phyloP scores from a whole-genome alignment of 805 yeast genomes.

The Kluyveromyces wickerhamii region DNA sequence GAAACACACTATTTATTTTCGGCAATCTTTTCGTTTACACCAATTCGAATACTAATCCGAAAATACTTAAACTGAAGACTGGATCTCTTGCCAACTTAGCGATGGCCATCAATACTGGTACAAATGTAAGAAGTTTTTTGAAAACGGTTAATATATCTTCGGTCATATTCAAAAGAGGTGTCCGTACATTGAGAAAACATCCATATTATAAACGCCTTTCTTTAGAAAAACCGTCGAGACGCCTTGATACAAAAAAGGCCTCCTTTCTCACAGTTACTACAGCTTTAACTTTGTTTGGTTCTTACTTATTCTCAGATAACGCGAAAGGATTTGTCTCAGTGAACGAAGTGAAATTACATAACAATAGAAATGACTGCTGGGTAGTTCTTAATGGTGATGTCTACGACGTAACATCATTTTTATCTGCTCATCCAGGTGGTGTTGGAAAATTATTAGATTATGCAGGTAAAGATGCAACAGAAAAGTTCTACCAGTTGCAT shows the following conservation, averaged over 20 bases:
- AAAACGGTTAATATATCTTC: no score
- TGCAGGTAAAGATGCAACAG: constrained; percentile 81
- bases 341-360: constrained; percentile 42
- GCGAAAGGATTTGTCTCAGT: constrained; percentile 10
- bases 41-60: no score
- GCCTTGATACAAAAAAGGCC: constrained; percentile 5
- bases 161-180: no score
- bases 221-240: neutral
- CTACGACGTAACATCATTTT: constrained; percentile 71
- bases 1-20: no score
- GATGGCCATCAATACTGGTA: no score
- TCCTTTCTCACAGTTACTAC: constrained; percentile 12
- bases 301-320: constrained; percentile 6
- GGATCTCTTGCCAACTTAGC: no score
- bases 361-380: constrained; percentile 63
- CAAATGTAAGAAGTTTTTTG: no score
- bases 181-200: no score
- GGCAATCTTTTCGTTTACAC: no score
- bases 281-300: constrained; percentile 9
- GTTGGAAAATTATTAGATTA: constrained; percentile 60
- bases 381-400: constrained; percentile 68
- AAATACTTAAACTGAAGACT: no score
- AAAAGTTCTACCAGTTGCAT: constrained; percentile 31
- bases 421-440: constrained; percentile 86
- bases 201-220: neutral